Evolutionary conservation across 768 basidiomycete genomes (phyloP).

Genomic region (button mushroom (Agaricus bisporus)): DNA sequence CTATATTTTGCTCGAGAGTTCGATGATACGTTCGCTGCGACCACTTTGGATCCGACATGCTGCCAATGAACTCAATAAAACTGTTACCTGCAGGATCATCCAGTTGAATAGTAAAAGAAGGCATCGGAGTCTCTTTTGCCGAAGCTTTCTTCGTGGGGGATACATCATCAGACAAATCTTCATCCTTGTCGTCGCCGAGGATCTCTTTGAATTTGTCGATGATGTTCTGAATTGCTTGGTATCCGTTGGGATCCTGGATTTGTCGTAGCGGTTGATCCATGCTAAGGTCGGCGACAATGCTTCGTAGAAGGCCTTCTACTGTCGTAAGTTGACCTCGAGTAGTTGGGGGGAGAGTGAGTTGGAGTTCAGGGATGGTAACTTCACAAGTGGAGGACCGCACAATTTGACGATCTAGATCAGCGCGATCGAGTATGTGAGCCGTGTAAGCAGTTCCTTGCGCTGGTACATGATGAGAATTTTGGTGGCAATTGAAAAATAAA

Average conservation of each 20-base stretch:
- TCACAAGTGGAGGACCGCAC: conserved; percentile 84
- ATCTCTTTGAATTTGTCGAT: conserved; percentile 60
- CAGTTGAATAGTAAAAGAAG: conserved; percentile 72
- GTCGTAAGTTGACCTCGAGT: conserved; percentile 92
- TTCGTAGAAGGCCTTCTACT: conserved; percentile 84
- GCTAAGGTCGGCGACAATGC: conserved; percentile 75
- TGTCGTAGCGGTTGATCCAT: conserved; percentile 79
- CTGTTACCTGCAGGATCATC: conserved; percentile 96
- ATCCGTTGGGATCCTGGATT: conserved; percentile 68
- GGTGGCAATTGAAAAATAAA: not conserved
- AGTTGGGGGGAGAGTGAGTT: conserved; percentile 84
- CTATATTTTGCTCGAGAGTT: conserved; percentile 73
- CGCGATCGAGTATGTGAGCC: conserved; percentile 61
- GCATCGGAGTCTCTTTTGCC: conserved; percentile 48
- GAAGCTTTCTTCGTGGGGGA: conserved; percentile 19
- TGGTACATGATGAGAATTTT: conserved; percentile 20
- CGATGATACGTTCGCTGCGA: conserved; percentile 77
- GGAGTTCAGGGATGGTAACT: conserved; percentile 79
- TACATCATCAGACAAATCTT: conserved; percentile 32
- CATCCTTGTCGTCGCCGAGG: conserved; percentile 55
- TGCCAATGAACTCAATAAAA: conserved; percentile 87
- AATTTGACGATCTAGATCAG: conserved; percentile 88
- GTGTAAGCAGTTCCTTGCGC: conserved; percentile 85
- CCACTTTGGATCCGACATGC: conserved; percentile 92
- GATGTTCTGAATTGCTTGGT: conserved; percentile 68